These are phyloP conservation scores for Cymbopogon flexuosus DNA, from an alignment of 202 grass and related monocot genomes.

Conservation along the genomic window DNA sequence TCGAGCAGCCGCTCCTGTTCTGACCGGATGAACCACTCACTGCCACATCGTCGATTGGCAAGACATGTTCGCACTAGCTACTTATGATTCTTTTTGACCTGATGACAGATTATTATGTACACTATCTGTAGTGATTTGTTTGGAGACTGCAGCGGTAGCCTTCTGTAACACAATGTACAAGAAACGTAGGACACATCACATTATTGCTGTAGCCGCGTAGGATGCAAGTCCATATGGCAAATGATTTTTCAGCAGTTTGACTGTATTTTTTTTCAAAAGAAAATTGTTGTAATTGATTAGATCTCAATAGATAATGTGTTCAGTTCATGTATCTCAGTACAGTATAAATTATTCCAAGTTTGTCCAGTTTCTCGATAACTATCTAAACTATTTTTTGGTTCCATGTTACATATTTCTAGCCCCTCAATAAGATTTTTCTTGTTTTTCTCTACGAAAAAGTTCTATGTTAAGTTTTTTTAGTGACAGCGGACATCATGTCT, in stretches of 20 bases:
- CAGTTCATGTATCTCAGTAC: neutral
- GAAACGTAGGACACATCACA: neutral
- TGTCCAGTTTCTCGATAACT: too few relatives aligned
- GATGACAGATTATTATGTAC: neutral
- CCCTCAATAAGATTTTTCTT: too few relatives aligned
- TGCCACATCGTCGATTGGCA: neutral
- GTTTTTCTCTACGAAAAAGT: too few relatives aligned
- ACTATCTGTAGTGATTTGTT: slow-evolving; percentile 26
- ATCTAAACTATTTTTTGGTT: too few relatives aligned
- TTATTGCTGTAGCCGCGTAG: neutral
- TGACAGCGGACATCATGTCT: too few relatives aligned
- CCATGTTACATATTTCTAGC: too few relatives aligned
- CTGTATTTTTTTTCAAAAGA: neutral
- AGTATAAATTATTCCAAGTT: neutral
- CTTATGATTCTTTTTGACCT: neutral
- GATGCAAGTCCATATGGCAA: neutral
- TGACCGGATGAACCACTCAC: neutral
- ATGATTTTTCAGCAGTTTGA: slow-evolving; percentile 19
- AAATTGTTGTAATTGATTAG: neutral
- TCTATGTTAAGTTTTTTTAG: too few relatives aligned
- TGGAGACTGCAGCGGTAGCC: neutral
- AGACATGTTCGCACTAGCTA: neutral
- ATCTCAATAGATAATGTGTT: neutral
- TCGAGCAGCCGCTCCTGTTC: slow-evolving; percentile 38
- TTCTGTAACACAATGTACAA: slow-evolving; percentile 20